Base-by-base conservation (phyloP, 768 basidiomycete species). In the Mycena amicta region DNA sequence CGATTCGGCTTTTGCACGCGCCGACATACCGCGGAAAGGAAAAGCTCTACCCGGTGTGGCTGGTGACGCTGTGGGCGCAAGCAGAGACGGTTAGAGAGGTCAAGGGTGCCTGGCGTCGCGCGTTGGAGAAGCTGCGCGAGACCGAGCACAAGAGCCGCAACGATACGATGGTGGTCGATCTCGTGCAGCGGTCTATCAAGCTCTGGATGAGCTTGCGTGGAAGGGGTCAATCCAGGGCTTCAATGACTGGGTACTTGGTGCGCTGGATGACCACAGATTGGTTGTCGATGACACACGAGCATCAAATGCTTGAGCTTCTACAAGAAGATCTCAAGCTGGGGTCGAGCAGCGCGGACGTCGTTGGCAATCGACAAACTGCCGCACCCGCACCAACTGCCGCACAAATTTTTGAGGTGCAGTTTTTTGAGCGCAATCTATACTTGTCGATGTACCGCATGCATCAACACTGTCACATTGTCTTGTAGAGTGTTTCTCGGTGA, bases 231-330 rank as follows among this genome's bases (percentile, higher is more conserved):
- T 3, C 52, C 0, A 33, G 46, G n/a, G 59, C 54, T 5, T 56
- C 56, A 33, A 30, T 25, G 8, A 51, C n/a, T 18, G 45, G 25
- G 4, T 22, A 29, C 15, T 54, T 60, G 3, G 28, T 43, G 28
- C 59, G 26, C 50, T 60, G 59, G 59, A 39, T 60, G 18, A 60
- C 45, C 3, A 56, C 28, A n/a, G 54, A 55, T 18, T 60, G 59
- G 59, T 28, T 56, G 26, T 45, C 11, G 12, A 56, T 31, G 0
- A 50, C 55, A 25, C 59, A 60, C 33, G 55, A 59, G n/a, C 47
- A 59, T 20, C 46, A 50, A 15, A 30, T 55, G 3, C 50, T 60
- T 8, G n/a, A n/a, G n/a, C n/a, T n/a, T n/a, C n/a, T n/a, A n/a
- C 49, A 53, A 3, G 23, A 26, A 13, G 54, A 60, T 37, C 55